A percentile compares a stretch with the other conserved stretches of the same genome.
Evolutionary conservation across 352 stramenopile genomes (phyloP).

Genomic region (Pythium rishiriense): DNA sequence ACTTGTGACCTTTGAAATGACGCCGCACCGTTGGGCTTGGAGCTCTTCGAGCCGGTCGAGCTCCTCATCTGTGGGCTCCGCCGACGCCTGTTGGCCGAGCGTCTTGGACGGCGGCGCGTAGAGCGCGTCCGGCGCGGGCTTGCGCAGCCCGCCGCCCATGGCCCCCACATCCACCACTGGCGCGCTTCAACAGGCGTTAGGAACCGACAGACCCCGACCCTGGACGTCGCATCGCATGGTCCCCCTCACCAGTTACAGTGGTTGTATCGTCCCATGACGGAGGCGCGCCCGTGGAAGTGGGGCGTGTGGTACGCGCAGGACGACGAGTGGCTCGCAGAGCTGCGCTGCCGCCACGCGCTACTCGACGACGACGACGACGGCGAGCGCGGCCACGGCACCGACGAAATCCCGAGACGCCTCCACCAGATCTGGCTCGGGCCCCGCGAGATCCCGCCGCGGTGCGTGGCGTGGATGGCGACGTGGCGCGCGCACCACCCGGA

Average conservation of each 20-base stretch:
- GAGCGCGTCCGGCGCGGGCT: slow-evolving; percentile 22
- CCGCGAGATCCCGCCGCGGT: slow-evolving; percentile 27
- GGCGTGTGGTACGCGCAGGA: slow-evolving; percentile 38
- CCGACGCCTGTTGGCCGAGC: neutral
- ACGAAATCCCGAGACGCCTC: slow-evolving; percentile 20
- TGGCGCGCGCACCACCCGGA: slow-evolving; percentile 44
- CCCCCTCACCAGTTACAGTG: too few species aligned
- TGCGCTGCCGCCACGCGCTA: slow-evolving; percentile 25
- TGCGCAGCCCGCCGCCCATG: slow-evolving; percentile 55
- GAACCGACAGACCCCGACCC: too few species aligned
- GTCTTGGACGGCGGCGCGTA: slow-evolving; percentile 14
- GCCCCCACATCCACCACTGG: neutral
- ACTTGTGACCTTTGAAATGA: too few species aligned
- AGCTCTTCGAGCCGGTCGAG: slow-evolving; percentile 61
- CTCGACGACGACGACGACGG: neutral
- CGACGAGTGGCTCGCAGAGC: slow-evolving; percentile 27
- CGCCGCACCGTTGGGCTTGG: slow-evolving; percentile 44
- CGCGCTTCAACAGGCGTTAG: slow-evolving; percentile 14
- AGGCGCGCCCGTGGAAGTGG: slow-evolving; percentile 31
- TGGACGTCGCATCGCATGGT: too few species aligned
- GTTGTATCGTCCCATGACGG: too few species aligned
- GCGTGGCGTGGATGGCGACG: slow-evolving; percentile 40
- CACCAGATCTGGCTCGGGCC: slow-evolving; percentile 78
- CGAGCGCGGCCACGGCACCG: too few species aligned
- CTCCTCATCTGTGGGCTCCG: slow-evolving; percentile 34